Conservation (phyloP, 2,329 filamentous ascomycete species). For the Trichophyton mentagrophytes region DNA sequence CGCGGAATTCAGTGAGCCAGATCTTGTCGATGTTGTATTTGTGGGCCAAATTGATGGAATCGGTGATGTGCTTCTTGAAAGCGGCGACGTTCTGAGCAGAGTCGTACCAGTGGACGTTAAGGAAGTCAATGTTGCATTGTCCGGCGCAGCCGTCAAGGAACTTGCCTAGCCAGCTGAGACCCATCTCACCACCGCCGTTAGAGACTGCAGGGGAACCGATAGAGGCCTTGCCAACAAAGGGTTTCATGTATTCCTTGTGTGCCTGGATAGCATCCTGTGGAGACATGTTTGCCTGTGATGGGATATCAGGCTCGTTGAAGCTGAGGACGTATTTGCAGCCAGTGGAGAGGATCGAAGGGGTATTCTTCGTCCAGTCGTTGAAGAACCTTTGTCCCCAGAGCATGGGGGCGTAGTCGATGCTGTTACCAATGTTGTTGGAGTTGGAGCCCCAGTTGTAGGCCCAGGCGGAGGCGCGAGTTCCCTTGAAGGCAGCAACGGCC, state of each 20-base stretch:
- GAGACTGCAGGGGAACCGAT: slow-evolving; percentile 34
- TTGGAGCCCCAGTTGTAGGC: slow-evolving; percentile 35
- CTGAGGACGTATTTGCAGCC: slow-evolving; percentile 29
- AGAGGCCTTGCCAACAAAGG: slow-evolving; percentile 24
- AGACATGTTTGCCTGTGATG: slow-evolving; percentile 28
- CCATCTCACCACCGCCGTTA: slow-evolving; percentile 24
- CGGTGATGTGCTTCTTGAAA: slow-evolving; percentile 28
- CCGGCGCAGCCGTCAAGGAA: slow-evolving; percentile 29
- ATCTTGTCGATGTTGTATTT: slow-evolving; percentile 27
- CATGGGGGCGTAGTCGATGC: slow-evolving; percentile 35
- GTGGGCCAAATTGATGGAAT: slow-evolving; percentile 24
- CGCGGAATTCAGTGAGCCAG: slow-evolving; percentile 37
- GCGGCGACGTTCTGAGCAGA: slow-evolving; percentile 18
- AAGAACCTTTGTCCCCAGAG: slow-evolving; percentile 32
- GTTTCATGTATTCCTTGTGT: slow-evolving; percentile 30
- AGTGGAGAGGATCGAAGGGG: slow-evolving; percentile 23
- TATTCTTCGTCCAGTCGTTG: slow-evolving; percentile 22
- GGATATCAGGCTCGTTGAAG: slow-evolving; percentile 37
- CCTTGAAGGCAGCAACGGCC: slow-evolving; percentile 22
- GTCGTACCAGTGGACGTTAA: slow-evolving; percentile 37
- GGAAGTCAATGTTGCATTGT: slow-evolving; percentile 28
- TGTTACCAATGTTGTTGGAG: slow-evolving; percentile 20
- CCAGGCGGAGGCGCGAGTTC: slow-evolving; percentile 26
- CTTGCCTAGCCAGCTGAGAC: slow-evolving; percentile 29
- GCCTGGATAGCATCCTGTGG: slow-evolving; percentile 25